A percentile compares a stretch with the other conserved stretches of the same genome.
These are phyloP conservation scores for Aspergillus sp. DNA, from an alignment of 2,329 filamentous ascomycete species.

Conservation along the genomic window DNA sequence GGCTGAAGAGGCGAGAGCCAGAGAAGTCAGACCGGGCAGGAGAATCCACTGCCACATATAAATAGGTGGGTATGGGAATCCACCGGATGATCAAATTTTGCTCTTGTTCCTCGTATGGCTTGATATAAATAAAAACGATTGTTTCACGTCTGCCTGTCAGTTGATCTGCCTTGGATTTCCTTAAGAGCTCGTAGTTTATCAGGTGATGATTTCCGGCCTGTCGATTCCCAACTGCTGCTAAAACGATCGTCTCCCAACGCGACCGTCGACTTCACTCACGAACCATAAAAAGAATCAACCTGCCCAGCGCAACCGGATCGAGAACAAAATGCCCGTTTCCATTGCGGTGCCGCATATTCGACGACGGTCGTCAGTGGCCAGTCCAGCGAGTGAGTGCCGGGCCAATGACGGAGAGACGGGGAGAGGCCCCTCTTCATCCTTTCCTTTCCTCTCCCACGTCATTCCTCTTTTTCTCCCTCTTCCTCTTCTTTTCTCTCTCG, in stretches of 20 bases:
- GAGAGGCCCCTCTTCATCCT: neutral
- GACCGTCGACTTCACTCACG: neutral
- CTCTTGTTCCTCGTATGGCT: neutral
- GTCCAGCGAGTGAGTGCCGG: constrained; percentile 35
- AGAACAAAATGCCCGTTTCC: neutral
- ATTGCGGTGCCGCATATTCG: constrained; percentile 35
- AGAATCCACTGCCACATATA: neutral
- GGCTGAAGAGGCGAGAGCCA: neutral
- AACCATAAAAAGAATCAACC: too few species aligned
- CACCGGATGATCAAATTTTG: neutral
- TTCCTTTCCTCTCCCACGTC: constrained; percentile 15
- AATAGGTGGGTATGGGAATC: neutral
- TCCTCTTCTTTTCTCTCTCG: neutral
- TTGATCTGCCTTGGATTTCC: too few species aligned
- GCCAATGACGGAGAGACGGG: constrained; percentile 30
- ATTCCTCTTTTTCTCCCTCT: constrained; percentile 10
- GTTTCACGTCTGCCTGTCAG: neutral
- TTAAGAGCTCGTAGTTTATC: too few species aligned
- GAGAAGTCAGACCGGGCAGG: neutral
- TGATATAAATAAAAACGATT: neutral
- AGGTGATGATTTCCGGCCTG: too few species aligned
- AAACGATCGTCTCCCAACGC: too few species aligned
- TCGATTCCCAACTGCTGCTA: too few species aligned
- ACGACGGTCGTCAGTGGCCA: constrained; percentile 33
- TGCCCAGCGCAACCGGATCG: constrained; percentile 7